phyloP scores from a whole-genome alignment of 495 filamentous ascomycete species.

The Penicillium samsonianum region DNA sequence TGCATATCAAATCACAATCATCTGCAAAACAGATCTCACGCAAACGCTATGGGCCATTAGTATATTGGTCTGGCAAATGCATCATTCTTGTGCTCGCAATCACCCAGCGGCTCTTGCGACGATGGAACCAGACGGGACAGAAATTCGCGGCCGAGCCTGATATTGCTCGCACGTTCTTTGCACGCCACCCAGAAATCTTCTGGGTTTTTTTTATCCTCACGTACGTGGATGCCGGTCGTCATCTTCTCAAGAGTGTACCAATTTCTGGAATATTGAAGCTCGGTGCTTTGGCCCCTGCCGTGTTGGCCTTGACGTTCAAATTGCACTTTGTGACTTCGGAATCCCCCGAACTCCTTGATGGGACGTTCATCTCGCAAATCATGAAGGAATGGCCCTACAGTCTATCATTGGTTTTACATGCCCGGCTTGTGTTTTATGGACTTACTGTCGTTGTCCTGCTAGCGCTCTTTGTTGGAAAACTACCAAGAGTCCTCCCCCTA shows the following conservation, averaged over 20 bases:
- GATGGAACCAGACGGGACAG: slow-evolving; percentile 97
- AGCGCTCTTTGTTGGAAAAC: slow-evolving; percentile 18
- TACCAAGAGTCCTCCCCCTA: neutral
- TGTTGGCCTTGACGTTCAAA: slow-evolving; percentile 77
- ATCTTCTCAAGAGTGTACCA: slow-evolving; percentile 35
- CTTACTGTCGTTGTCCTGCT: slow-evolving; percentile 47
- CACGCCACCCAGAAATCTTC: slow-evolving; percentile 59
- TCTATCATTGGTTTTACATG: slow-evolving; percentile 49
- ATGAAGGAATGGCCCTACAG: slow-evolving; percentile 50
- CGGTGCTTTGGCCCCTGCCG: slow-evolving; percentile 26
- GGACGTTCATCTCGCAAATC: slow-evolving; percentile 48
- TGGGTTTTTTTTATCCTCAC: slow-evolving; percentile 74
- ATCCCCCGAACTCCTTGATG: slow-evolving; percentile 75
- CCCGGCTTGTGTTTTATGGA: slow-evolving; percentile 48
- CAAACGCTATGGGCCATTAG: neutral
- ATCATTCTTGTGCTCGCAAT: slow-evolving; percentile 31
- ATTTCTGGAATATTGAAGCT: slow-evolving; percentile 29
- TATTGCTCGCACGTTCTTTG: slow-evolving; percentile 70
- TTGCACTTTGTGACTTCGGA: slow-evolving; percentile 79
- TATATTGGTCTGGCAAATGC: slow-evolving; percentile 11
- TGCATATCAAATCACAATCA: slow-evolving; percentile 55
- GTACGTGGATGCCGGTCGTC: slow-evolving; percentile 56
- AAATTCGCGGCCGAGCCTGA: slow-evolving; percentile 89
- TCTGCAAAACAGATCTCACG: slow-evolving; percentile 4
- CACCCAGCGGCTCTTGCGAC: slow-evolving; percentile 62